Evolutionary conservation across 129 eudicot species (phyloP).

Genomic region (Escallonia rubra): DNA sequence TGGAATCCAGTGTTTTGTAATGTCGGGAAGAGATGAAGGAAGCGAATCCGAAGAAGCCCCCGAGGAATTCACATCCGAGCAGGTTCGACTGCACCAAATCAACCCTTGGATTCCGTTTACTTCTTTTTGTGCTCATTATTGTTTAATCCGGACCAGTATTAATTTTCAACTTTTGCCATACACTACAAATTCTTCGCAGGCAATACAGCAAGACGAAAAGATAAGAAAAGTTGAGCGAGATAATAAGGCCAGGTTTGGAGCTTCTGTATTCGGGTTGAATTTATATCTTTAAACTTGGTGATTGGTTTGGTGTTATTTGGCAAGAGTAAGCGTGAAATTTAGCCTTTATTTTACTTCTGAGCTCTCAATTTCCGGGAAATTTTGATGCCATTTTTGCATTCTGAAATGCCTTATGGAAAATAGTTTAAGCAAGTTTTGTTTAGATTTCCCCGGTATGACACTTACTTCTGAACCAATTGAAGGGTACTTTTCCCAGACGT

Average conservation of each 20-base stretch:
- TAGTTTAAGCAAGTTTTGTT: too few relatives aligned
- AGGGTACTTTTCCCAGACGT: too few relatives aligned
- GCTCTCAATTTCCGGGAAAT: too few relatives aligned
- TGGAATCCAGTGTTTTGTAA: not conserved
- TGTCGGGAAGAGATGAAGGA: slow-evolving; percentile 48
- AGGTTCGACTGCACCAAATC: slow-evolving; percentile 23
- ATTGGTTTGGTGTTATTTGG: too few relatives aligned
- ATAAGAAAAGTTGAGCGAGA: slow-evolving; percentile 45
- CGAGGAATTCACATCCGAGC: slow-evolving; percentile 70
- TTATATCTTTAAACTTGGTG: not conserved
- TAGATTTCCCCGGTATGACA: too few relatives aligned
- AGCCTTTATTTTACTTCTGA: too few relatives aligned
- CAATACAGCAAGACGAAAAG: slow-evolving; percentile 50
- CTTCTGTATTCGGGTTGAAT: not conserved
- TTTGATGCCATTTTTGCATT: too few relatives aligned
- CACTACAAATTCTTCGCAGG: slow-evolving; percentile 29
- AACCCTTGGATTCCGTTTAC: too few relatives aligned
- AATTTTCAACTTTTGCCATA: not conserved
- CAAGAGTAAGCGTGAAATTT: too few relatives aligned
- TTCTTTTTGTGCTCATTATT: not conserved
- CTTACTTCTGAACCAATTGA: too few relatives aligned
- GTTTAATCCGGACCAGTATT: not conserved
- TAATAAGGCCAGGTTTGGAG: slow-evolving; percentile 57
- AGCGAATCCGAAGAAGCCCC: slow-evolving; percentile 79
- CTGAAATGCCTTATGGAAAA: too few relatives aligned